phyloP scores from a whole-genome alignment of 192 early-diverging fungal genomes.

The Dimargaris cristalligena region DNA sequence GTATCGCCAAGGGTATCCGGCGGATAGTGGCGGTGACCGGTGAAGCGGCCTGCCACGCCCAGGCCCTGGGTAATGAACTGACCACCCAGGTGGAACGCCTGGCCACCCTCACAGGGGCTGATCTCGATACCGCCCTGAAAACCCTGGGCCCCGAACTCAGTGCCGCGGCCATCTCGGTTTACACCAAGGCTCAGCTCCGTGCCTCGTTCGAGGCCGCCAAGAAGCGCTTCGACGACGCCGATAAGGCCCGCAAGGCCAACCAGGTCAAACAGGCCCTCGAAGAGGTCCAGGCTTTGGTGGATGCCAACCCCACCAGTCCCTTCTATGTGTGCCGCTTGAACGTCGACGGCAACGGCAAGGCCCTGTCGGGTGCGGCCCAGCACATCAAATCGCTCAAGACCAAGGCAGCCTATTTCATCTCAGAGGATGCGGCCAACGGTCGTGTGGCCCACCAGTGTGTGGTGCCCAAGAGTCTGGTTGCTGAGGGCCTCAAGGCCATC shows the following conservation, averaged over 20 bases:
- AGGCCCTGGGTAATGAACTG: conserved; percentile 42
- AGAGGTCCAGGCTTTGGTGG: conserved; percentile 53
- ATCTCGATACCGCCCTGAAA: conserved; percentile 68
- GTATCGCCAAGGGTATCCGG: conserved; percentile 92
- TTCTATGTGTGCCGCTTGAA: conserved; percentile 42
- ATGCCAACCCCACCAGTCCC: conserved; percentile 35
- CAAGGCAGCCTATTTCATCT: conserved; percentile 79
- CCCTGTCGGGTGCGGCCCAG: conserved; percentile 56
- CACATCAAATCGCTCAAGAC: conserved; percentile 57
- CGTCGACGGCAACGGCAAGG: conserved; percentile 72
- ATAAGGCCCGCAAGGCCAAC: conserved; percentile 74
- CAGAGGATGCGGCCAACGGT: conserved; percentile 43
- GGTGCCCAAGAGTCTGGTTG: conserved; percentile 57
- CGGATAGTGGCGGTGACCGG: conserved; percentile 89
- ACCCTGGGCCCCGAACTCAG: conserved; percentile 63
- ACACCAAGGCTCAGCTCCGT: conserved; percentile 58
- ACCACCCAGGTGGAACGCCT: conserved; percentile 30
- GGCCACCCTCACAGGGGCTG: conserved; percentile 31
- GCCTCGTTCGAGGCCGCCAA: conserved; percentile 53
- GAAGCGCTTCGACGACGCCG: conserved; percentile 71
- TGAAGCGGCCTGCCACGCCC: conserved; percentile 63
- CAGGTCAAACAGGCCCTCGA: conserved; percentile 72
- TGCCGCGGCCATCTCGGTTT: conserved; percentile 54
- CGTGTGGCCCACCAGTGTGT: conserved; percentile 70
- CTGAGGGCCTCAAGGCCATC: conserved; percentile 68